Base-by-base conservation (phyloP, 805 yeast genomes). In the Starmerella davenportii region DNA sequence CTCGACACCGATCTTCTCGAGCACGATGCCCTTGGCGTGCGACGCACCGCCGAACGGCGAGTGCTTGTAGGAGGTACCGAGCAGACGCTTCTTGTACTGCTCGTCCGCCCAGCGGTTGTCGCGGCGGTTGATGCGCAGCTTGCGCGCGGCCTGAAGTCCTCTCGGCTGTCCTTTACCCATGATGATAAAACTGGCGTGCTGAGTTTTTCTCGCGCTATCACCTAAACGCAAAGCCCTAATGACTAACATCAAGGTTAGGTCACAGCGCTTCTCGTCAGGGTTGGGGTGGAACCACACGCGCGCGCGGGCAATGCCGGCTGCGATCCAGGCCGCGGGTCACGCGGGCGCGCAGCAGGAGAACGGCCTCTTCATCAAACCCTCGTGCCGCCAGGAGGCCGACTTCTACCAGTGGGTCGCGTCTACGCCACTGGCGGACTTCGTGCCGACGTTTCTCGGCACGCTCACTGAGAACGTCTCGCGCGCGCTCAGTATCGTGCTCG, bases 21-120 rank as follows among this genome's bases (percentile, higher is more conserved):
- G 80, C 54, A 90, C 99, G 62, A 90, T 90, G 66, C 99, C 99
- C 75, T 87, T 87, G 63, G 99, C 99, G 80, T 90, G 99, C 59
- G 98, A 90, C 62, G 99, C 85, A 66, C 96, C 98, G 69, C 96
- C 96, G 65, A 90, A 90, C 69, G 98, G 99, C 63, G 98, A 90
- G 53, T 93, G 90, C 76, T 85, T 90, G 94, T 79, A 90, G 59
- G 95, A 95, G 59, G 99, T 90, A 60, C 98, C 99, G 66, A 90
- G 76, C 65, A 90, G 79, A 78, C 98, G 85, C 70, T 93, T 72
- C 79, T 92, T 92, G 76, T 84, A 92, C 61, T 82, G 70, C 68
- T 78, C 77, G 69, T 90, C 98, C 59, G 99, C 95, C 99, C 99
- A 90, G 75, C 95, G 90, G 84, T 90, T 90, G 79, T 85, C 85